Evolutionary conservation across 495 filamentous ascomycete species (phyloP).

Genomic region (Melanomma pulvis-pyrius): DNA sequence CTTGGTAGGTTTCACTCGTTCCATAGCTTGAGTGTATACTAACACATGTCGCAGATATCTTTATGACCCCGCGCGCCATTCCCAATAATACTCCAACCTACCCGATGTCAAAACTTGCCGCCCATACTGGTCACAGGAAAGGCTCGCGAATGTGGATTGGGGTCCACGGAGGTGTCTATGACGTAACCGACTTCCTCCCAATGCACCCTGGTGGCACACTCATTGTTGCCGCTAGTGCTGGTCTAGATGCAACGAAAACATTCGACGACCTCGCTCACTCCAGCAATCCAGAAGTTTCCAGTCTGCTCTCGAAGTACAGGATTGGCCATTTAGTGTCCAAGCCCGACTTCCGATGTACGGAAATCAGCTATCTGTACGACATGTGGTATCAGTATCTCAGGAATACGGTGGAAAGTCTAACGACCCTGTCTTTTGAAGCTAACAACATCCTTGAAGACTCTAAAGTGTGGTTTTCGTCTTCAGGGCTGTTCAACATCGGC

Average conservation of each 20-base stretch:
- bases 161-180: constrained; percentile 55
- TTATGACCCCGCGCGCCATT: constrained; percentile 57
- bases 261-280: constrained; percentile 58
- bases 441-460: constrained; percentile 53
- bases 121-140: constrained; percentile 53
- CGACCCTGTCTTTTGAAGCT: constrained; percentile 55
- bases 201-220: constrained; percentile 56
- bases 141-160: constrained; percentile 56
- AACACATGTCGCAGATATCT: constrained; percentile 46
- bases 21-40: background rate
- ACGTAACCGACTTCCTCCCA: constrained; percentile 54
- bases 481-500: constrained; percentile 49
- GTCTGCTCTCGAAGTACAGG: constrained; percentile 55
- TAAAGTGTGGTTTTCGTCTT: constrained; percentile 51
- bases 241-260: constrained; percentile 55
- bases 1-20: constrained; percentile 26
- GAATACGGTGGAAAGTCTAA: constrained; percentile 52
- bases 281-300: constrained; percentile 55
- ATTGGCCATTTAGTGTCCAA: constrained; percentile 55
- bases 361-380: constrained; percentile 50
- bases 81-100: constrained; percentile 53
- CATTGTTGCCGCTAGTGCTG: constrained; percentile 57
- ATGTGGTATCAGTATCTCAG: constrained; percentile 53
- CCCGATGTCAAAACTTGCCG: constrained; percentile 52
- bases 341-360: constrained; percentile 49